Evolutionary conservation across 1,284 basidiomycete genomes (phyloP).

Genomic region (Agaricales sp.): DNA sequence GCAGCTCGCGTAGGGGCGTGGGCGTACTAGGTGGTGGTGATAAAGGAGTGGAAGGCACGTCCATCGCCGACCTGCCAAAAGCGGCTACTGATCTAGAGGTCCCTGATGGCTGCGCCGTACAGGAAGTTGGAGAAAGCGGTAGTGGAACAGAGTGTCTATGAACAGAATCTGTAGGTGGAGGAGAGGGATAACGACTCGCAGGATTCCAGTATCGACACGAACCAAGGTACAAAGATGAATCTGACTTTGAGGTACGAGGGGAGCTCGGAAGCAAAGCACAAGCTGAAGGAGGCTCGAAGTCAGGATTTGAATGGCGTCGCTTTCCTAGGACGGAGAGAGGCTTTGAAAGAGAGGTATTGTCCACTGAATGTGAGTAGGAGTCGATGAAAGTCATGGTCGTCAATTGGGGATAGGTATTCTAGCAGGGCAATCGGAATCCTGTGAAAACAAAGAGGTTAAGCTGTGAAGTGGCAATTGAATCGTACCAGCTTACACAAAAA

Average conservation of each 20-base stretch:
- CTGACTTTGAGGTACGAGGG: neutral
- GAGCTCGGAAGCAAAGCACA: neutral
- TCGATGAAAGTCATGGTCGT: too few species aligned
- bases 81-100: neutral
- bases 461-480: too few species aligned
- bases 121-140: neutral
- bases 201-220: neutral
- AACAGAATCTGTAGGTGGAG: neutral
- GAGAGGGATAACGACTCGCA: neutral
- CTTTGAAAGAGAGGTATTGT: too few species aligned
- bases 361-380: too few species aligned
- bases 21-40: neutral
- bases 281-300: neutral
- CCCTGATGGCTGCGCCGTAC: neutral
- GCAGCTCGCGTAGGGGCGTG: neutral
- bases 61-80: neutral
- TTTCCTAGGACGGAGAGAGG: neutral
- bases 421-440: too few species aligned
- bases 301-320: neutral
- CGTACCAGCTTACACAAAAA: too few species aligned
- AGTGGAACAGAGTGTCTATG: neutral
- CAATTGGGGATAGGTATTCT: too few species aligned
- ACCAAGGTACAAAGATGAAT: neutral
- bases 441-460: too few species aligned
- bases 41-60: too few species aligned